Conservation (phyloP, 2,329 filamentous ascomycete genomes). For the Epichloe gansuensis region DNA sequence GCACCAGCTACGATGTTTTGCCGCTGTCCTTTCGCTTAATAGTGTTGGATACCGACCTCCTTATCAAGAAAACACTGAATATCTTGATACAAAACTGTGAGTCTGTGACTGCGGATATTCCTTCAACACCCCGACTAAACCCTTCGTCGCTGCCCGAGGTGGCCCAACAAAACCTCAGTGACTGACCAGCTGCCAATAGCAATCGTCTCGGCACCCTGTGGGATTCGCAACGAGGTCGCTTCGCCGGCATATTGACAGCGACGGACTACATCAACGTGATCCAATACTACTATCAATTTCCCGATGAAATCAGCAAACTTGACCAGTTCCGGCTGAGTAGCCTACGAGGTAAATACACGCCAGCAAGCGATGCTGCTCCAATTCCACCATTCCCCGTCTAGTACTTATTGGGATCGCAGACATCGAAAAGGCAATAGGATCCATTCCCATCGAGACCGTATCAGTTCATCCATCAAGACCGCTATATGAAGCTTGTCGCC, state of each 20-base stretch:
- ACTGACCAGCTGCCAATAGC: conserved; percentile 36
- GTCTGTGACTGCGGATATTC: conserved; percentile 8
- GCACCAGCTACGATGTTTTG: conserved; percentile 95
- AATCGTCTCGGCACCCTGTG: conserved; percentile 93
- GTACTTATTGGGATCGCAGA: conserved; percentile 40
- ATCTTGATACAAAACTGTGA: conserved; percentile 92
- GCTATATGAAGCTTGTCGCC: conserved; percentile 87
- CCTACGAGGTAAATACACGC: conserved; percentile 58
- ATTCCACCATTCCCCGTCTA: not conserved
- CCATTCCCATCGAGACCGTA: conserved; percentile 81
- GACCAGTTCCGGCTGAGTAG: conserved; percentile 91
- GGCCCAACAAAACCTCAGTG: no score
- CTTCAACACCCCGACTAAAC: not conserved
- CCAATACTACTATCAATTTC: conserved; percentile 97
- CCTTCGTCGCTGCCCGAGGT: not conserved
- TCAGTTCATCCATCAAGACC: conserved; percentile 87
- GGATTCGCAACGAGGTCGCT: conserved; percentile 87
- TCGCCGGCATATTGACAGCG: conserved; percentile 86
- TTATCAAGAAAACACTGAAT: conserved; percentile 93
- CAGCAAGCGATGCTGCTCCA: not conserved
- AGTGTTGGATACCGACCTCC: conserved; percentile 83
- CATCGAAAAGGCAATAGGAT: conserved; percentile 88
- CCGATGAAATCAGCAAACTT: conserved; percentile 76
- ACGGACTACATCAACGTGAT: conserved; percentile 98
- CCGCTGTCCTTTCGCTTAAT: conserved; percentile 93